Evolutionary conservation across 306 rosid genomes (phyloP).

Genomic region (Medicago lupulina): DNA sequence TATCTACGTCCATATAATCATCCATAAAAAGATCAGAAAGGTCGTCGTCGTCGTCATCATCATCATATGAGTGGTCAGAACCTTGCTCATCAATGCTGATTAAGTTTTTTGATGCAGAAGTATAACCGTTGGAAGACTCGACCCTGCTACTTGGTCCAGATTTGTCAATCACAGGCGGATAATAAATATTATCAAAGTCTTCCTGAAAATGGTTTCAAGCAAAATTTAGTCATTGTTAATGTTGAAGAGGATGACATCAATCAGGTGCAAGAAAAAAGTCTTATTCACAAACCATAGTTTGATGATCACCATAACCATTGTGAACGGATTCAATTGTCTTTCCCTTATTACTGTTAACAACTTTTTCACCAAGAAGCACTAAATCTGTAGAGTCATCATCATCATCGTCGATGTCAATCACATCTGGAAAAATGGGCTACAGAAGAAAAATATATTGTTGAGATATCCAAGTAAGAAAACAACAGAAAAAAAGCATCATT

Average conservation of each 20-base stretch:
- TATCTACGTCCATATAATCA: conserved; percentile 64
- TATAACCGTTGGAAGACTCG: conserved; percentile 52
- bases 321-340: conserved; percentile 52
- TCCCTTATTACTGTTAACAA: conserved; percentile 56
- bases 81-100: conserved; percentile 56
- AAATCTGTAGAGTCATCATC: conserved; percentile 55
- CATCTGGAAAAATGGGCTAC: conserved; percentile 56
- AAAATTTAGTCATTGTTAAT: conserved; percentile 36
- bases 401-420: conserved; percentile 64
- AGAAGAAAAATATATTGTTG: conserved; percentile 28
- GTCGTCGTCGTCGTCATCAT: conserved; percentile 57
- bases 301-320: conserved; percentile 52
- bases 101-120: conserved; percentile 49
- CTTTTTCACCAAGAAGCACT: conserved; percentile 49
- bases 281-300: conserved; percentile 57
- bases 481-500: not conserved
- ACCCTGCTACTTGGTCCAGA: conserved; percentile 49
- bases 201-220: conserved; percentile 51
- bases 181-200: conserved; percentile 39
- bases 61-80: conserved; percentile 58
- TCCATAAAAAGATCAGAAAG: conserved; percentile 47
- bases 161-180: conserved; percentile 46
- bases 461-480: conserved; percentile 2
- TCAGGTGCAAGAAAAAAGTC: conserved; percentile 35
- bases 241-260: conserved; percentile 25